Conservation (phyloP, 78 protist species). For the Guillardia theta region DNA sequence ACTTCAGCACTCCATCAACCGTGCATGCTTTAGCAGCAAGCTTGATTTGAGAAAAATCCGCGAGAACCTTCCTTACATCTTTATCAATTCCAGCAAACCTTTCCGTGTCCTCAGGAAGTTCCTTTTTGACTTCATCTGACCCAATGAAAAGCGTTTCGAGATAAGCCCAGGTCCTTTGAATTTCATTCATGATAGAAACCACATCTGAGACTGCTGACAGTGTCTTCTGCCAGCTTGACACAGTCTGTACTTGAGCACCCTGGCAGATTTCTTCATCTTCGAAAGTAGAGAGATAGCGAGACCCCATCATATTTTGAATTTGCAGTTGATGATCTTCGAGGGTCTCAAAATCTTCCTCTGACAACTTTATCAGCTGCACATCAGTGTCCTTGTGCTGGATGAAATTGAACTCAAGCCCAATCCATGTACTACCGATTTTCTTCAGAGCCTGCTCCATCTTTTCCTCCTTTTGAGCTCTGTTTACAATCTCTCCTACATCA, state of each 20-base stretch:
- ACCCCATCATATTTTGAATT: conserved; percentile 58
- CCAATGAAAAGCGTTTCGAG: conserved; percentile 66
- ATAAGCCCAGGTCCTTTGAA: conserved; percentile 63
- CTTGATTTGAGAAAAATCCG: not conserved
- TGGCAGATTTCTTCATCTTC: no score
- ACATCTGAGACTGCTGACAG: conserved; percentile 53
- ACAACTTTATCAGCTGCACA: conserved; percentile 1
- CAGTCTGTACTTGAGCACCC: no score
- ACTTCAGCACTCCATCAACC: conserved; percentile 17
- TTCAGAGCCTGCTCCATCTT: conserved; percentile 58
- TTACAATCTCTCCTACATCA: conserved; percentile 65
- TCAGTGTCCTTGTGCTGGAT: conserved; percentile 35
- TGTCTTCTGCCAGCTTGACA: conserved; percentile 49
- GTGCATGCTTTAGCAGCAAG: conserved; percentile 26
- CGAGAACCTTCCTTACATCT: not conserved
- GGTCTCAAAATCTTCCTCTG: conserved; percentile 55
- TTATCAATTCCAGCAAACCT: conserved; percentile 61
- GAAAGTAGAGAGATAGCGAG: conserved; percentile 49
- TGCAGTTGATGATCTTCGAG: conserved; percentile 62
- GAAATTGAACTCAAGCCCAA: not conserved
- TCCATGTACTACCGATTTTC: conserved; percentile 25
- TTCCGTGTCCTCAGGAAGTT: conserved; percentile 67
- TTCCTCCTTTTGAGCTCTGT: conserved; percentile 55
- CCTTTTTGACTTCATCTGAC: conserved; percentile 62
- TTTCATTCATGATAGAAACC: conserved; percentile 34